Evolutionary conservation across 495 filamentous ascomycete species (phyloP).

Genomic region (Podospora sp.): DNA sequence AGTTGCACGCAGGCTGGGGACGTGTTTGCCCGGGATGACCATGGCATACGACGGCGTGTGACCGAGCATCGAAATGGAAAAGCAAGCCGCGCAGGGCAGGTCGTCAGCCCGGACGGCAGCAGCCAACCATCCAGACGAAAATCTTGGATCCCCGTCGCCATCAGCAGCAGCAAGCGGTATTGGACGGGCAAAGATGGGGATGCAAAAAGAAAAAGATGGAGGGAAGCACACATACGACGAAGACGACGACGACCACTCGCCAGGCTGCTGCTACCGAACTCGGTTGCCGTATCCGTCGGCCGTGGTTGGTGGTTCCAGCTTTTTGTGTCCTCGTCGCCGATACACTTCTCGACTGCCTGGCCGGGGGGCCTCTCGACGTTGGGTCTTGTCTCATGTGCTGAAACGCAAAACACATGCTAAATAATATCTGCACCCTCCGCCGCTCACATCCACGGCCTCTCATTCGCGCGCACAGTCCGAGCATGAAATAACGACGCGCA

Average conservation of each 20-base stretch:
- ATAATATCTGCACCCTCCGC: conserved; percentile 2
- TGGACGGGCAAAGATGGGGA: too few species aligned
- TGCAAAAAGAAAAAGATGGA: not conserved
- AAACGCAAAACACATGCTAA: conserved; percentile 26
- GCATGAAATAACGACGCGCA: conserved; percentile 18
- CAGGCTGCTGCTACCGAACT: not conserved
- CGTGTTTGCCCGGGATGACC: not conserved
- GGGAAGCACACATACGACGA: not conserved
- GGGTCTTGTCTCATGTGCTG: conserved; percentile 22
- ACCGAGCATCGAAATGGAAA: not conserved
- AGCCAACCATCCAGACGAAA: not conserved
- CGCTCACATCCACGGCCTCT: not conserved
- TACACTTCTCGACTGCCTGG: not conserved
- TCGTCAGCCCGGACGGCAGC: not conserved
- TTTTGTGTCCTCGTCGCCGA: too few species aligned
- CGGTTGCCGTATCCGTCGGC: not conserved
- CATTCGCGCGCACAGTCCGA: conserved; percentile 13
- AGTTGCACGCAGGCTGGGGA: not conserved
- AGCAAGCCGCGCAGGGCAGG: not conserved
- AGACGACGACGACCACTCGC: not conserved
- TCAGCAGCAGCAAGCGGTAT: not conserved
- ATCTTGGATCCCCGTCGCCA: not conserved
- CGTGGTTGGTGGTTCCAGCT: not conserved
- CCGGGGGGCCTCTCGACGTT: not conserved
- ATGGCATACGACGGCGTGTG: not conserved